These are phyloP conservation scores for Mycena leptocephala DNA, from an alignment of 768 basidiomycete genomes.

Conservation along the genomic window DNA sequence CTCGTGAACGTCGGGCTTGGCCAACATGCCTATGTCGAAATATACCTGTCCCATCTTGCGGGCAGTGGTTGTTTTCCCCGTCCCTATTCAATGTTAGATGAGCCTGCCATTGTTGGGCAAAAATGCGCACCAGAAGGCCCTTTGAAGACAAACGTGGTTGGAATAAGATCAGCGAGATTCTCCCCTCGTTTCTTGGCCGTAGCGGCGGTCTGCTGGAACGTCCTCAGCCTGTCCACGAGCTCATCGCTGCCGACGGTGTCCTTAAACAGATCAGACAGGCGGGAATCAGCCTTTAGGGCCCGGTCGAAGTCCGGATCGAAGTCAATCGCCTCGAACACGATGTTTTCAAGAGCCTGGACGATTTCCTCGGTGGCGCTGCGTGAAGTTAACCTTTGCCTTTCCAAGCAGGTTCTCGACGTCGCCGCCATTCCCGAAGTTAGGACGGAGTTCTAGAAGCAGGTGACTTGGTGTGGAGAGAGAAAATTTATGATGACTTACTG, in stretches of 20 bases:
- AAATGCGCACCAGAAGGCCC: slow-evolving; percentile 67
- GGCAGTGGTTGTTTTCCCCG: slow-evolving; percentile 68
- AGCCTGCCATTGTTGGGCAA: too few species aligned
- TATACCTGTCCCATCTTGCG: slow-evolving; percentile 68
- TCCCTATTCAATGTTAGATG: slow-evolving; percentile 62
- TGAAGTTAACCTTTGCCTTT: slow-evolving; percentile 64
- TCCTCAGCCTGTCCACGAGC: slow-evolving; percentile 62
- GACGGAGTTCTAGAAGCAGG: slow-evolving; percentile 32
- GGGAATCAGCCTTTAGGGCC: slow-evolving; percentile 58
- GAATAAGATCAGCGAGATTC: slow-evolving; percentile 65
- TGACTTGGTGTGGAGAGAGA: too few species aligned
- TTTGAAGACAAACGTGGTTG: slow-evolving; percentile 81
- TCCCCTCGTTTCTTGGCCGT: slow-evolving; percentile 60
- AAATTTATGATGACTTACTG: slow-evolving; percentile 48
- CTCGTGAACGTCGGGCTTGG: slow-evolving; percentile 68
- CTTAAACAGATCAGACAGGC: slow-evolving; percentile 70
- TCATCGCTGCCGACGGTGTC: slow-evolving; percentile 75
- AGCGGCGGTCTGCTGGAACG: slow-evolving; percentile 63
- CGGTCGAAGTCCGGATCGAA: slow-evolving; percentile 77
- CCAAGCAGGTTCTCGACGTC: slow-evolving; percentile 75
- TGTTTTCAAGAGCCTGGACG: slow-evolving; percentile 41
- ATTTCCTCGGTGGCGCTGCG: slow-evolving; percentile 51
- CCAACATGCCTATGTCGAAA: slow-evolving; percentile 66
- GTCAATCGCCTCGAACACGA: slow-evolving; percentile 72
- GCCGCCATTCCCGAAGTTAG: slow-evolving; percentile 79